phyloP scores from a whole-genome alignment of 306 rosid species.

The Begonia peltatifolia region DNA sequence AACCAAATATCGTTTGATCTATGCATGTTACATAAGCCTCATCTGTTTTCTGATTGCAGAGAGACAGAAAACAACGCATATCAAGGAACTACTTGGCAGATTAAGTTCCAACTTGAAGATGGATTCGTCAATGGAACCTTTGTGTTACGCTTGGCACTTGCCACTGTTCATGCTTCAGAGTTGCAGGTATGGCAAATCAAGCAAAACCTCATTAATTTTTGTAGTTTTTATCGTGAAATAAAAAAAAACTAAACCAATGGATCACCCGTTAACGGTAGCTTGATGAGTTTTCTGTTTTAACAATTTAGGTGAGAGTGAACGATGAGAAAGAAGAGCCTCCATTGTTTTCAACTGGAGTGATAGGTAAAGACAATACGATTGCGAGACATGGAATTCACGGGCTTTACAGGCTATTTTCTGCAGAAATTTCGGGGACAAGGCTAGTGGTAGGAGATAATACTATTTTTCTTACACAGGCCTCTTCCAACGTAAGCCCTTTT shows the following conservation, averaged over 20 bases:
- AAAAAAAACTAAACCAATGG: background rate
- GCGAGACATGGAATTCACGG: constrained; percentile 21
- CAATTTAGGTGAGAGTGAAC: constrained; percentile 5
- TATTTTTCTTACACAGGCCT: constrained; percentile 10
- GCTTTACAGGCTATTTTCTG: constrained; percentile 7
- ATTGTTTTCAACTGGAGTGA: constrained; percentile 2
- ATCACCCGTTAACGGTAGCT: too few relatives aligned
- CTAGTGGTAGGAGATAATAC: constrained; percentile 8
- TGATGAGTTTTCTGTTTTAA: background rate
- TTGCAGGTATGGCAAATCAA: constrained; percentile 19
- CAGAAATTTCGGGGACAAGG: background rate
- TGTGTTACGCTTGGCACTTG: constrained; percentile 28
- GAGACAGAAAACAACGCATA: constrained; percentile 15
- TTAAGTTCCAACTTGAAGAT: constrained; percentile 17
- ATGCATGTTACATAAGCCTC: background rate
- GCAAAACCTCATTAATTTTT: background rate
- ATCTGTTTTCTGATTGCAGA: constrained; percentile 6
- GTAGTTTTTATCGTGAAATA: background rate
- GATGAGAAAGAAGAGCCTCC: background rate
- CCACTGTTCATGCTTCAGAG: constrained; percentile 21
- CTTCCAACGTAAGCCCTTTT: constrained; percentile 1
- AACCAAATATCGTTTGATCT: too few relatives aligned
- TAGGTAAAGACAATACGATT: constrained; percentile 7
- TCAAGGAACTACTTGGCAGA: constrained; percentile 34
- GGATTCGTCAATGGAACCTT: constrained; percentile 10